Evolutionary conservation across 352 stramenopile species (phyloP), one percentile per base, ranked within the genome.

Genomic region (Phytophthora quininea): DNA sequence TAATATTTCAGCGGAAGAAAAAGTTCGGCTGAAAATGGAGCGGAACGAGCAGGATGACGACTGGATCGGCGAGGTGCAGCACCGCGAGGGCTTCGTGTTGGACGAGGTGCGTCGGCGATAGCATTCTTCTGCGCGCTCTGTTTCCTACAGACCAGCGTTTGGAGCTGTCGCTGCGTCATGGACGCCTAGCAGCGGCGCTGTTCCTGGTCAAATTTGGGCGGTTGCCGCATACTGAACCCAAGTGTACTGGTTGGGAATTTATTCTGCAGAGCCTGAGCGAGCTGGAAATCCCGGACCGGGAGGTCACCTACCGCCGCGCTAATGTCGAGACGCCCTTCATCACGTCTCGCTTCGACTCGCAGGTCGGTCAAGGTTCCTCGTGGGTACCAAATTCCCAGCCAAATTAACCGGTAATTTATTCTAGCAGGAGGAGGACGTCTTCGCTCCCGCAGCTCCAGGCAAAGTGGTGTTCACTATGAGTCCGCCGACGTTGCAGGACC

Each of bases 281-380:
- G 6, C 69, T 89, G 32, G 80, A 82, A 47, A 79, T 82, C 33
- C 54, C 62, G 31, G 77, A 88, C 29, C 70, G 72, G 12, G 69
- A 89, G 54, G 80, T 93, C 31, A 90, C 80, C 8, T 93, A 91
- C 65, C 85, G 85, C 31, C 85, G 85, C 54, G 81, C 78, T 15
- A 62, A 79, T 42, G 65, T 81, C 12, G 78, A 74, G 43, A 79
- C 80, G 3, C 72, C 79, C 62, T 90, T 90, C 56, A 75, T 86
- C 58, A 79, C 73, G 10, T 81, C 77, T n/a, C 67, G 64, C 55
- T 89, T 91, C 38, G 79, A 88, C 30, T 74, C 80, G 11, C 60
- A 91, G 75, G 84, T 91, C 62, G 24, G 67, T 11, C n/a, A 64
- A 35, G 51, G 12, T 24, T 24, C 19, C 15, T 37, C 31, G 42